These are phyloP conservation scores for Micromonas pusilla DNA, from an alignment of 139 green algal genomes.

Conservation along the genomic window DNA sequence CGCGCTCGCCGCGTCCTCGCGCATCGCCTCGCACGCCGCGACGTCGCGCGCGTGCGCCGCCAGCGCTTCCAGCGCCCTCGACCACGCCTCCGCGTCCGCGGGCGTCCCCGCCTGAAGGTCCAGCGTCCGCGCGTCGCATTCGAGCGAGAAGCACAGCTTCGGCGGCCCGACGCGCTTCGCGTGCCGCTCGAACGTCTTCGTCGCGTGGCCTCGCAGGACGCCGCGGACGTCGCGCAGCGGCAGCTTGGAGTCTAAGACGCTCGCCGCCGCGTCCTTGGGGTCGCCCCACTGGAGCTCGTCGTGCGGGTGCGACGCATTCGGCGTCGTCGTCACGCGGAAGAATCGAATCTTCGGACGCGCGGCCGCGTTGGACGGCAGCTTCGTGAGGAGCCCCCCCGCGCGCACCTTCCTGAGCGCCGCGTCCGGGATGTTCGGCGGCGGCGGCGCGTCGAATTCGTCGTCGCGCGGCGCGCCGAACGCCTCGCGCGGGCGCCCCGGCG, in stretches of 20 bases:
- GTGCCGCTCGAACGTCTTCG: not conserved
- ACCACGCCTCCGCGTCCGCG: not conserved
- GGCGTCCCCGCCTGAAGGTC: not conserved
- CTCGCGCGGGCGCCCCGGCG: too few species aligned
- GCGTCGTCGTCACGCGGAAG: constrained; percentile 3
- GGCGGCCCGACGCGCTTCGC: not conserved
- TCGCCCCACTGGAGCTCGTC: constrained; percentile 7
- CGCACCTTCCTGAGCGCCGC: not conserved
- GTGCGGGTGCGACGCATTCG: too few species aligned
- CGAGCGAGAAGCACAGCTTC: constrained; percentile 14
- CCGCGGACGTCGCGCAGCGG: not conserved
- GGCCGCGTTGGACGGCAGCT: not conserved
- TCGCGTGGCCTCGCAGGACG: not conserved
- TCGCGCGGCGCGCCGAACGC: not conserved
- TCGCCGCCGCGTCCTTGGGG: not conserved
- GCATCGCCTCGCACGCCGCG: too few species aligned
- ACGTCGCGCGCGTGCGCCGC: not conserved
- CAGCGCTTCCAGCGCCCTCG: not conserved
- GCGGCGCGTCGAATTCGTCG: too few species aligned
- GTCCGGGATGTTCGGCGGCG: not conserved
- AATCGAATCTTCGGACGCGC: constrained; percentile 9
- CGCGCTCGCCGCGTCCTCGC: too few species aligned
- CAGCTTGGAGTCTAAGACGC: not conserved
- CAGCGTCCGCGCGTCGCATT: not conserved
- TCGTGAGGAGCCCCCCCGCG: constrained; percentile 10